A percentile compares a stretch with the other conserved stretches of the same genome.
These are phyloP conservation scores for Waltergamsia citrina DNA, from an alignment of 2,329 filamentous ascomycete genomes.

Conservation along the genomic window DNA sequence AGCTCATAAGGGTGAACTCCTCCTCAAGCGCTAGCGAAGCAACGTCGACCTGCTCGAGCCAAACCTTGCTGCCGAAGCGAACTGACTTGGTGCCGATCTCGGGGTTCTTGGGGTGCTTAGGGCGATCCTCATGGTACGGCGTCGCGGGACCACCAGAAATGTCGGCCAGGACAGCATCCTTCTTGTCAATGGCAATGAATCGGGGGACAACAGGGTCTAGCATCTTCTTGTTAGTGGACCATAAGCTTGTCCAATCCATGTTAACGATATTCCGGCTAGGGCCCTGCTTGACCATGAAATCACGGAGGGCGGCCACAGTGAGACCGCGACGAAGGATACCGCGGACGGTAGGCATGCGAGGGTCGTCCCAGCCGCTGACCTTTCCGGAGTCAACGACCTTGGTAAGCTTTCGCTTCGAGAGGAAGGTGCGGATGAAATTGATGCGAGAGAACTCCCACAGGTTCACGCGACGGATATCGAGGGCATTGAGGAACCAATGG, in stretches of 20 bases:
- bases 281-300: slow-evolving; percentile 79
- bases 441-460: slow-evolving; percentile 81
- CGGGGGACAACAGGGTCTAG: slow-evolving; percentile 70
- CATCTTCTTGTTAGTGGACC: slow-evolving; percentile 70
- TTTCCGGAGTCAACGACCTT: slow-evolving; percentile 69
- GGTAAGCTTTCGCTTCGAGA: slow-evolving; percentile 80
- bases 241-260: slow-evolving; percentile 74
- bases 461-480: slow-evolving; percentile 66
- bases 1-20: slow-evolving; percentile 93
- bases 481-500: slow-evolving; percentile 71
- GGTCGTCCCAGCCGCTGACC: slow-evolving; percentile 81
- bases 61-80: slow-evolving; percentile 61
- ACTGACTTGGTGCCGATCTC: slow-evolving; percentile 81
- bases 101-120: slow-evolving; percentile 84
- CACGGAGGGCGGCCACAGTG: slow-evolving; percentile 68
- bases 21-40: slow-evolving; percentile 74
- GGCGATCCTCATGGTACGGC: slow-evolving; percentile 63
- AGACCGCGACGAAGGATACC: slow-evolving; percentile 71
- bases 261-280: slow-evolving; percentile 76
- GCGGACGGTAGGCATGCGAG: slow-evolving; percentile 76
- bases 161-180: slow-evolving; percentile 61
- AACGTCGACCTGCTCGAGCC: slow-evolving; percentile 82
- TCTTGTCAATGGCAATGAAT: slow-evolving; percentile 62
- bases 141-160: slow-evolving; percentile 63
- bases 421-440: slow-evolving; percentile 74